Evolutionary conservation across 352 stramenopile genomes (phyloP).

Genomic region (Phytopythium sindhum): DNA sequence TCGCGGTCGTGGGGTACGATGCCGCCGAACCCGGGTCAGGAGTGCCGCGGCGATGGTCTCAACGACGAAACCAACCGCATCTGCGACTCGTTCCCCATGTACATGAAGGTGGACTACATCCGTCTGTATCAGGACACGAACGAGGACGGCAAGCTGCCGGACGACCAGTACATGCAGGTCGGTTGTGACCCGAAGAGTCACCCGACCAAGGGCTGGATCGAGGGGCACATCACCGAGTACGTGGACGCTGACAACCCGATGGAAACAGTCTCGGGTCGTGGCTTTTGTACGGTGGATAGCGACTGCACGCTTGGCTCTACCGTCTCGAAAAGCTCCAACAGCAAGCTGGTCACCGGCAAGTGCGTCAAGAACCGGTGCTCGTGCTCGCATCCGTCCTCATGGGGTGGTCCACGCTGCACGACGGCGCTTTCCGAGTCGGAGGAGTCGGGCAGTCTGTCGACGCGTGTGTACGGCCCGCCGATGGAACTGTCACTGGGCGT

Average conservation of each 20-base stretch:
- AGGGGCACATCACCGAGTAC: conserved; percentile 57
- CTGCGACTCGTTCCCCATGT: conserved; percentile 70
- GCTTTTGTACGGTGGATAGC: conserved; percentile 43
- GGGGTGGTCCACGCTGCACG: conserved; percentile 52
- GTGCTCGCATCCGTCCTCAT: conserved; percentile 41
- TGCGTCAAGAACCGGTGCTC: conserved; percentile 55
- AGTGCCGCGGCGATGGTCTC: conserved; percentile 50
- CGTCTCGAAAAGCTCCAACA: conserved; percentile 1
- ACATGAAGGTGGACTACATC: conserved; percentile 78
- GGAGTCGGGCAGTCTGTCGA: conserved; percentile 23
- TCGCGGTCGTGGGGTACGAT: conserved; percentile 82
- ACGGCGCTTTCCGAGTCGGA: conserved; percentile 26
- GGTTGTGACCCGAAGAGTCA: conserved; percentile 56
- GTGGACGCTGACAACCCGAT: conserved; percentile 49
- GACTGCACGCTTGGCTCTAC: conserved; percentile 52
- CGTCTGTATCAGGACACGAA: conserved; percentile 55
- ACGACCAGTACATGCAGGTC: conserved; percentile 48
- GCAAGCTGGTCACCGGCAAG: conserved; percentile 34
- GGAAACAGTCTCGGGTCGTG: conserved; percentile 40
- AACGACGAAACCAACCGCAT: conserved; percentile 38
- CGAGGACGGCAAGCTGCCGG: conserved; percentile 19
- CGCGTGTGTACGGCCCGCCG: conserved; percentile 33
- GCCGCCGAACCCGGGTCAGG: conserved; percentile 41
- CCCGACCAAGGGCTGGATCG: conserved; percentile 64
- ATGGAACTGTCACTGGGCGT: conserved; percentile 35